Base-by-base conservation (phyloP, 192 early-diverging fungal genomes). In the Podila horticola region DNA sequence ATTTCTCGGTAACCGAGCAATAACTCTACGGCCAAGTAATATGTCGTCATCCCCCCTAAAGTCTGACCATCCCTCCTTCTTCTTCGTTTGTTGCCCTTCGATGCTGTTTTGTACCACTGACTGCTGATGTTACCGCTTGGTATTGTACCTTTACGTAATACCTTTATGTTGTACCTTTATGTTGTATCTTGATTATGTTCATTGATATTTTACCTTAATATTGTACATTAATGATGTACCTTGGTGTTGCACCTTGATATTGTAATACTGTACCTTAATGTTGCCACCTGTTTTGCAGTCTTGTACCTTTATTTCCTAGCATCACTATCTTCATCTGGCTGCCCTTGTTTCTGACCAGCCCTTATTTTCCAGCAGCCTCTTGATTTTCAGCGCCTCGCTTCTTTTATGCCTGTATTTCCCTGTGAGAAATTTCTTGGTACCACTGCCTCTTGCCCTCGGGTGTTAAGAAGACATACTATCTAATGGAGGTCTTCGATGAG, bases 401-500 rank as follows among this genome's bases (percentile, higher is more conserved):
- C 30, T 61, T 34, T 61, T 61, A 61, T 61, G 59, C 31, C 58
- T 30, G 28, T 60, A 60, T 33, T 60, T 60, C 58, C 58, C 28
- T 60, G 58, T 26, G 58, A 60, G 58, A 60, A 33, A 60, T 60
- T 30, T 33, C 30, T 60, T 60, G 58, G 58, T 60, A 28, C 58
- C 26, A 60, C 28, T 60, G 58, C 58, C 28, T 30, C 58, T 60
- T 30, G 58, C 28, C 58, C 58, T 60, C 29, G 28, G 58, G 9
- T 33, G 58, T 60, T 60, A 60, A 12, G 13, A 60, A 60, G 58
- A 60, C 58, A 60, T 60, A 30, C 58, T 60, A 33, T 60, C 58
- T 33, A 60, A 26, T 60, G 58, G 58, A 60, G 58, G 58, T 26
- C 58, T 33, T 60, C 58, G 58, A 60, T 60, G 58, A 60, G 58